A percentile compares a stretch with the other conserved stretches of the same genome.
Evolutionary conservation across 306 rosid genomes (phyloP).

Genomic region (Prunus campanulata): DNA sequence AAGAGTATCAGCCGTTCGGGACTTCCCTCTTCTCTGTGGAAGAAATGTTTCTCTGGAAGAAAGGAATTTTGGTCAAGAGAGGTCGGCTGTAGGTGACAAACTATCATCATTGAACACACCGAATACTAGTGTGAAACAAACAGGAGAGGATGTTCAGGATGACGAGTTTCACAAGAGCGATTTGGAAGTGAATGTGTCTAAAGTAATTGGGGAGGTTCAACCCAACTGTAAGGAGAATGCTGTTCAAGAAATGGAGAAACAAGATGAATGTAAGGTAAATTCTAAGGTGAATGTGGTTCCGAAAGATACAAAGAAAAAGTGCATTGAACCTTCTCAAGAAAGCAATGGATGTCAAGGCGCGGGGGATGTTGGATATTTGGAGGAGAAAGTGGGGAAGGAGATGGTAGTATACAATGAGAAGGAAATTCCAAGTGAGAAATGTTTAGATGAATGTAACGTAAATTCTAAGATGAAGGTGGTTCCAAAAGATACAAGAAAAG

Average conservation of each 20-base stretch:
- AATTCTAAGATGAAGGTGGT: slow-evolving; percentile 19
- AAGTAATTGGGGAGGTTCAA: slow-evolving; percentile 17
- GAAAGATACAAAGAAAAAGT: slow-evolving; percentile 21
- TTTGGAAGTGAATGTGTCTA: slow-evolving; percentile 11
- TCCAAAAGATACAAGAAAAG: slow-evolving; percentile 21
- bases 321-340: slow-evolving; percentile 21
- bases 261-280: slow-evolving; percentile 17
- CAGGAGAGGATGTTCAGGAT: slow-evolving; percentile 31
- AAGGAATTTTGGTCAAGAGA: slow-evolving; percentile 24
- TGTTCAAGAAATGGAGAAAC: slow-evolving; percentile 21
- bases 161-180: slow-evolving; percentile 27
- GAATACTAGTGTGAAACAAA: slow-evolving; percentile 24
- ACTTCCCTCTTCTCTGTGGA: slow-evolving; percentile 75
- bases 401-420: slow-evolving; percentile 33
- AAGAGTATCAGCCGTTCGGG: slow-evolving; percentile 64
- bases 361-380: slow-evolving; percentile 17
- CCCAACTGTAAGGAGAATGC: slow-evolving; percentile 21
- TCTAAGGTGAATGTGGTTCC: slow-evolving; percentile 17
- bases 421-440: slow-evolving; percentile 10
- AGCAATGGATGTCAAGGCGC: slow-evolving; percentile 6
- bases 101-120: slow-evolving; percentile 17
- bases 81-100: slow-evolving; percentile 26
- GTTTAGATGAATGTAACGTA: slow-evolving; percentile 13
- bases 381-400: slow-evolving; percentile 40
- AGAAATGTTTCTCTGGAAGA: slow-evolving; percentile 38